Conservation (phyloP, 139 green algal genomes). For the Chlorella sp. region DNA sequence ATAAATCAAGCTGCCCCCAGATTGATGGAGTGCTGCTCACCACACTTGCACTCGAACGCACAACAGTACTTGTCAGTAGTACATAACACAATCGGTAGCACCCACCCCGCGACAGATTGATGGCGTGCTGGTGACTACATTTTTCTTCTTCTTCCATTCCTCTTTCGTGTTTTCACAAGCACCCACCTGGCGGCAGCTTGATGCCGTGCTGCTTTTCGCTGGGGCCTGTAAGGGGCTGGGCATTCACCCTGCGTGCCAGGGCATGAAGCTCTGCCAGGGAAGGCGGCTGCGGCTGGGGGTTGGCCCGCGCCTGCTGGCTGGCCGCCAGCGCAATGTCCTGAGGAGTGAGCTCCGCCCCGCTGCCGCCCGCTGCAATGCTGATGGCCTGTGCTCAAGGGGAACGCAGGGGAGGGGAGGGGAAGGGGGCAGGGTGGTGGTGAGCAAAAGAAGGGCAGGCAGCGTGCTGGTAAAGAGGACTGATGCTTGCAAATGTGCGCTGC, state of each 20-base stretch:
- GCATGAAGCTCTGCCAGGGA: conserved; percentile 16
- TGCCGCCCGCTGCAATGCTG: conserved; percentile 22
- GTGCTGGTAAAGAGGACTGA: too few relatives aligned
- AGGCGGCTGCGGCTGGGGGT: background rate
- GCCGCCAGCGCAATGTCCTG: conserved; percentile 21
- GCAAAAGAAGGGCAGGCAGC: background rate
- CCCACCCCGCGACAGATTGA: background rate
- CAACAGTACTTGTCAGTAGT: background rate
- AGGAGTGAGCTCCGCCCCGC: background rate
- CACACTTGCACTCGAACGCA: background rate
- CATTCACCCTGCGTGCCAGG: background rate
- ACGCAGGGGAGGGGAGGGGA: background rate
- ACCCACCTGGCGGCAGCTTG: conserved; percentile 23
- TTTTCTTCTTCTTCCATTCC: too few relatives aligned
- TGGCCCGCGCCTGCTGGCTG: background rate
- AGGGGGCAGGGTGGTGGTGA: background rate
- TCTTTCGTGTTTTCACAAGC: background rate
- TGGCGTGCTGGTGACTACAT: too few relatives aligned
- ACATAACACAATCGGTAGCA: background rate
- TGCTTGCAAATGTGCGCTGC: too few relatives aligned
- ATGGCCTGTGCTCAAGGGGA: background rate
- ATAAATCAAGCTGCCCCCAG: too few relatives aligned
- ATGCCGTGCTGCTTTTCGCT: conserved; percentile 30
- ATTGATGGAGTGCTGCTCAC: too few relatives aligned
- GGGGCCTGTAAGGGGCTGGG: conserved; percentile 15